A percentile compares a stretch with the other conserved stretches of the same genome.
Evolutionary conservation across 345 rosid species (phyloP).

Genomic region (Crucihimalaya himalaica): DNA sequence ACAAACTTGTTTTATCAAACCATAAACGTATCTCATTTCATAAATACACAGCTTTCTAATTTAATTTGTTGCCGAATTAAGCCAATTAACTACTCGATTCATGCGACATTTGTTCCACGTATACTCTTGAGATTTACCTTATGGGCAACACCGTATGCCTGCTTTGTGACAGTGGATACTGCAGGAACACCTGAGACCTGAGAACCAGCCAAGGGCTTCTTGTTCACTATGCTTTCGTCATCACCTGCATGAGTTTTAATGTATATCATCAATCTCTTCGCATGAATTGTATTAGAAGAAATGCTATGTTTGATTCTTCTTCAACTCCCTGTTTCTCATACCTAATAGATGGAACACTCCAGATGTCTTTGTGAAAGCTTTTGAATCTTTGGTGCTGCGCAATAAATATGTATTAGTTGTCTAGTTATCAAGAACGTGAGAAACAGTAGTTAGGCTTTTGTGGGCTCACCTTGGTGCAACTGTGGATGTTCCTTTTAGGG

Average conservation of each 20-base stretch:
- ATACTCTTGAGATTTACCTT: slow-evolving; percentile 45
- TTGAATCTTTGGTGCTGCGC: slow-evolving; percentile 60
- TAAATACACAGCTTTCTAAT: neutral
- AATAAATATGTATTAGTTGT: slow-evolving; percentile 8
- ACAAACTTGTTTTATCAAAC: slow-evolving; percentile 1
- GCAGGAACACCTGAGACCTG: slow-evolving; percentile 50
- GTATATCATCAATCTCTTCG: slow-evolving; percentile 5
- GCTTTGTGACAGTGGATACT: slow-evolving; percentile 50
- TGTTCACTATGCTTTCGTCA: slow-evolving; percentile 51
- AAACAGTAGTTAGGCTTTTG: neutral
- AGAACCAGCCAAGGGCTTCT: slow-evolving; percentile 47
- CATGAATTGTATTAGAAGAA: neutral
- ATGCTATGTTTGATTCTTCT: slow-evolving; percentile 8
- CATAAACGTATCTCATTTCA: neutral
- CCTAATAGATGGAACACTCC: slow-evolving; percentile 76
- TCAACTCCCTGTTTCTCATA: slow-evolving; percentile 38
- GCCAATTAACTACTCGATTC: neutral
- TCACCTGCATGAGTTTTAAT: slow-evolving; percentile 54
- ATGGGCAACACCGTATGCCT: slow-evolving; percentile 53
- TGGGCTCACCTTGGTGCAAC: slow-evolving; percentile 54
- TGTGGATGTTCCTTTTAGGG: slow-evolving; percentile 60
- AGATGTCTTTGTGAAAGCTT: slow-evolving; percentile 48
- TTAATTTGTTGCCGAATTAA: too few species aligned
- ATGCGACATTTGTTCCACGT: neutral
- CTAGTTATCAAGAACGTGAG: slow-evolving; percentile 18